Percentiles rank a stretch among this genome's conserved stretches.
phyloP scores from a whole-genome alignment of 2,329 filamentous ascomycete species.

The Parastagonospora avenae region DNA sequence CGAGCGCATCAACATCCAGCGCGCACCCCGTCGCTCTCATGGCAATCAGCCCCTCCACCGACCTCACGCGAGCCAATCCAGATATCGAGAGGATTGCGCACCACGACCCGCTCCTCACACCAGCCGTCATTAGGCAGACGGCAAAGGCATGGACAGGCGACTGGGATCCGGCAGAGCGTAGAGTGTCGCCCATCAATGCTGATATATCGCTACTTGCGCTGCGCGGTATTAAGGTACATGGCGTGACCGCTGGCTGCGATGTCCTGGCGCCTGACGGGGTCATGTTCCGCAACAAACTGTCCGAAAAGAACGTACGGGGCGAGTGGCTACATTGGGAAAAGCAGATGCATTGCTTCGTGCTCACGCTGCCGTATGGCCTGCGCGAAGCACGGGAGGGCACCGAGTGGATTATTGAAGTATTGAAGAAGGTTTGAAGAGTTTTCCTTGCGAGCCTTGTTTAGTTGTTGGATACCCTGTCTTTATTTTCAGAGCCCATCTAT shows the following conservation, averaged over 20 bases:
- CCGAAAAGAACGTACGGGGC: slow-evolving; percentile 51
- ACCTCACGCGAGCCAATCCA: slow-evolving; percentile 54
- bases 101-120: slow-evolving; percentile 55
- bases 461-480: slow-evolving; percentile 2
- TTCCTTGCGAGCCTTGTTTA: background rate
- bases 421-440: slow-evolving; percentile 29
- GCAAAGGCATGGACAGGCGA: slow-evolving; percentile 50
- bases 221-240: slow-evolving; percentile 56
- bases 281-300: slow-evolving; percentile 54
- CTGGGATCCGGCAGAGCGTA: slow-evolving; percentile 51
- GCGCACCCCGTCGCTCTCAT: slow-evolving; percentile 49
- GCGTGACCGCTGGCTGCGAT: slow-evolving; percentile 59
- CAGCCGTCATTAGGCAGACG: slow-evolving; percentile 48
- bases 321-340: slow-evolving; percentile 65
- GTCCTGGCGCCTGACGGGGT: slow-evolving; percentile 60
- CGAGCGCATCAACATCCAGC: background rate
- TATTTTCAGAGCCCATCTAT: background rate
- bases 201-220: slow-evolving; percentile 49
- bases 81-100: slow-evolving; percentile 49
- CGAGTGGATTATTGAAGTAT: slow-evolving; percentile 52
- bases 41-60: slow-evolving; percentile 56
- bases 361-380: slow-evolving; percentile 57
- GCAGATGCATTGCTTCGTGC: slow-evolving; percentile 65
- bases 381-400: slow-evolving; percentile 54
- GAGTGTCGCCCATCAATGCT: slow-evolving; percentile 56